Conservation (phyloP, 805 yeast species). For the Candida succiphila region DNA sequence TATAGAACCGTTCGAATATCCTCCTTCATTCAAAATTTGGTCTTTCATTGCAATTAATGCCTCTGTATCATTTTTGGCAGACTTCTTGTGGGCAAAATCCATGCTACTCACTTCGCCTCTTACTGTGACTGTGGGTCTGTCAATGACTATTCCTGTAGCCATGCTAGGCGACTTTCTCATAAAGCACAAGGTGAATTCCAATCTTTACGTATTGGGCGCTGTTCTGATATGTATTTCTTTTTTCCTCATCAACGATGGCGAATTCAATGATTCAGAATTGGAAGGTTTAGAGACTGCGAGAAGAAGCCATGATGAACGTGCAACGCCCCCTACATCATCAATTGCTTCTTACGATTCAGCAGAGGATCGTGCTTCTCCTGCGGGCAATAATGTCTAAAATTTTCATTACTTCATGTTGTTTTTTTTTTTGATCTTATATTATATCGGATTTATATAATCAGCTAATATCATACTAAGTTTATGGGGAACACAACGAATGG, state of each 20-base stretch:
- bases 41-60: slow-evolving; percentile 55
- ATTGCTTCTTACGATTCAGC: too few relatives aligned
- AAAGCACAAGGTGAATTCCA: slow-evolving; percentile 51
- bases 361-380: too few relatives aligned
- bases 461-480: too few relatives aligned
- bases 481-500: slow-evolving; percentile 30
- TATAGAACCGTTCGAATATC: slow-evolving; percentile 65
- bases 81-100: slow-evolving; percentile 93
- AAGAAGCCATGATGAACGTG: background rate
- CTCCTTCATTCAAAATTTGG: slow-evolving; percentile 42
- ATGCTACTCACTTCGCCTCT: slow-evolving; percentile 89
- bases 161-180: slow-evolving; percentile 82
- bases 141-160: slow-evolving; percentile 90
- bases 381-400: too few relatives aligned
- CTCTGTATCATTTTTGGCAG: slow-evolving; percentile 72
- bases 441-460: too few relatives aligned
- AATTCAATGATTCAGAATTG: slow-evolving; percentile 50
- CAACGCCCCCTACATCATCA: too few relatives aligned
- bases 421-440: too few relatives aligned
- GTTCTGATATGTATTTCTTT: slow-evolving; percentile 71
- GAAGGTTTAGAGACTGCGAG: too few relatives aligned
- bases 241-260: slow-evolving; percentile 72
- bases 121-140: slow-evolving; percentile 90
- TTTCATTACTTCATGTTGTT: too few relatives aligned
- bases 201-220: slow-evolving; percentile 72